Evolutionary conservation across 495 filamentous ascomycete species (phyloP).

Genomic region (Aspergillus hancockii): DNA sequence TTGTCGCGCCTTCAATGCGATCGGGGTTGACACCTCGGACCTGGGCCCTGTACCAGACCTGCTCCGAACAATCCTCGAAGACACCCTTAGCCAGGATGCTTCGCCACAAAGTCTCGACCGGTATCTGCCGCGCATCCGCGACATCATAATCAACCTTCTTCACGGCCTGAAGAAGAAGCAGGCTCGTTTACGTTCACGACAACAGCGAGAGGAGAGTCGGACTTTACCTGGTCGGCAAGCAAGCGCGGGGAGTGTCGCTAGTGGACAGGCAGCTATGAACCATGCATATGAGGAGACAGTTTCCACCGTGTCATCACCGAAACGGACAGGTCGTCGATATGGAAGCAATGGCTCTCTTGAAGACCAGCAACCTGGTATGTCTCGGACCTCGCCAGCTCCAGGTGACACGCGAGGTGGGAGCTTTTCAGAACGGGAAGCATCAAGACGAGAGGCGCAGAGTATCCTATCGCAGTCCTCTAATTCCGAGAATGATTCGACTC

Average conservation of each 20-base stretch:
- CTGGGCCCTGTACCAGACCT: slow-evolving; percentile 93
- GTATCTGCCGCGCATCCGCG: slow-evolving; percentile 88
- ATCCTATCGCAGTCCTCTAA: slow-evolving; percentile 59
- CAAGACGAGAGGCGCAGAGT: slow-evolving; percentile 53
- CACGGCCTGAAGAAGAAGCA: slow-evolving; percentile 97
- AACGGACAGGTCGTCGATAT: slow-evolving; percentile 47
- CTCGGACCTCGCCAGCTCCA: slow-evolving; percentile 45
- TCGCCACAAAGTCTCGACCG: slow-evolving; percentile 87
- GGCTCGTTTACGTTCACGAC: slow-evolving; percentile 80
- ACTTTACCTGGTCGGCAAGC: slow-evolving; percentile 58
- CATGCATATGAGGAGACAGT: slow-evolving; percentile 65
- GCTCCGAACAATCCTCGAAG: slow-evolving; percentile 85
- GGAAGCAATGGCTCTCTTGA: slow-evolving; percentile 52
- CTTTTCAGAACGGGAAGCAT: slow-evolving; percentile 42
- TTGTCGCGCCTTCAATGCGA: slow-evolving; percentile 91
- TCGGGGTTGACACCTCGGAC: slow-evolving; percentile 91
- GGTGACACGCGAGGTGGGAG: slow-evolving; percentile 32
- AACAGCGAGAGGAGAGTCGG: slow-evolving; percentile 63
- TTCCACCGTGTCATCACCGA: slow-evolving; percentile 36
- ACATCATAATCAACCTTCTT: slow-evolving; percentile 96
- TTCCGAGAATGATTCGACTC: slow-evolving; percentile 44
- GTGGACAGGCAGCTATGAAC: slow-evolving; percentile 60
- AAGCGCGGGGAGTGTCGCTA: slow-evolving; percentile 65
- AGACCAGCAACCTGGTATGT: slow-evolving; percentile 41
- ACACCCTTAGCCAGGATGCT: slow-evolving; percentile 94